Evolutionary conservation across 768 basidiomycete genomes (phyloP), one percentile per base, ranked within the genome.

Genomic region (Phallus indusiatus): DNA sequence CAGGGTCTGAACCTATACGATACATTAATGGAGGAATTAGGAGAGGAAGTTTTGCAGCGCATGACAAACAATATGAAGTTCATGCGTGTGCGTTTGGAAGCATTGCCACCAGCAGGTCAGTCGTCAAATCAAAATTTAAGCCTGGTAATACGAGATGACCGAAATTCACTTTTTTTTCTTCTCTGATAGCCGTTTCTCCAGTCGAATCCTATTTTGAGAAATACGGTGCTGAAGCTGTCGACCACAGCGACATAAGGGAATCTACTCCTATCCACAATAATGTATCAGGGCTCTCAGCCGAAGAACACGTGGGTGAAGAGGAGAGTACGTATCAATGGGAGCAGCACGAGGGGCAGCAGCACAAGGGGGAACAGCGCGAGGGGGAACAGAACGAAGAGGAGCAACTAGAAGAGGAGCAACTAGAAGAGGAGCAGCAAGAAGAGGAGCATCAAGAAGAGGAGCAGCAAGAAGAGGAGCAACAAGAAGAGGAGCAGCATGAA

Each of bases 1-100:
- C 60, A 54, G 50, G 60, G 60, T 18, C 24, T 62, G 53, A 47
- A 46, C n/a, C 22, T 51, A 36, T 62, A 60, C 47, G 42, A 59
- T 28, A 48, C 48, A n/a, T 34, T 62, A 48, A n/a, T 20, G 24
- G 54, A 55, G 54, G 37, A 56, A 49, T 42, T 62, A 47, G 62
- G 62, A n/a, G 47, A 50, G 36, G 36, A 62, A 49, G 18, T 35
- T 21, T 21, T 60, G 46, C 47, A 33, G 60, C 62, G 62, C 18
- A 57, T 62, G 60, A 49, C 34, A n/a, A 59, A 46, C 36, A 62
- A 62, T 49, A 49, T 62, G 5, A 61, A 37, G 22, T 62, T 62
- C 42, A 61, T 61, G 33, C 48, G 55, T 12, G 55, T 59, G 21
- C 53, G 62, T 36, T 36, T 60, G 49, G 59, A 36, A 22, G 54